phyloP scores from a whole-genome alignment of 2,329 filamentous ascomycete species.

The Sporothrix protearum region DNA sequence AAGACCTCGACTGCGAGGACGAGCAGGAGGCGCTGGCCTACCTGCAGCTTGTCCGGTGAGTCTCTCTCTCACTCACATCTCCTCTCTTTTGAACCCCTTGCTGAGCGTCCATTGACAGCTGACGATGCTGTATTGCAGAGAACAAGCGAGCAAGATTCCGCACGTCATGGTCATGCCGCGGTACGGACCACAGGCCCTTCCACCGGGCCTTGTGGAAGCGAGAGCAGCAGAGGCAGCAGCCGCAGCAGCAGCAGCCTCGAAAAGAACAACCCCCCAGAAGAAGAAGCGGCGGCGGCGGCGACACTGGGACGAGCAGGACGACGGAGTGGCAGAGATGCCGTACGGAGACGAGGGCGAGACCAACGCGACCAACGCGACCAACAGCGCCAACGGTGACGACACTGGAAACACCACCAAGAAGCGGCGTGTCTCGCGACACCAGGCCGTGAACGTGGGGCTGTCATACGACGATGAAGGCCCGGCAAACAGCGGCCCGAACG shows the following conservation, averaged over 20 bases:
- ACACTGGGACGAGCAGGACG: constrained; percentile 29
- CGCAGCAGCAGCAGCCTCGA: neutral
- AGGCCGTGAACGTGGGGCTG: constrained; percentile 28
- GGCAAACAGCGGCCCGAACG: constrained; percentile 18
- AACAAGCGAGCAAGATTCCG: constrained; percentile 71
- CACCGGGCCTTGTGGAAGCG: constrained; percentile 36
- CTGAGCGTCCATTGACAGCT: constrained; percentile 6
- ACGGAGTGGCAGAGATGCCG: neutral
- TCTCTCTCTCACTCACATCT: constrained; percentile 44
- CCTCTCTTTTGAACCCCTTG: constrained; percentile 24
- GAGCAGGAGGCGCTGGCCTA: constrained; percentile 67
- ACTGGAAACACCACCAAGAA: constrained; percentile 8
- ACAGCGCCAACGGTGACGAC: neutral
- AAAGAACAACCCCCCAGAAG: neutral
- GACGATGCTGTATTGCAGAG: constrained; percentile 52
- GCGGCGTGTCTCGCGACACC: constrained; percentile 16
- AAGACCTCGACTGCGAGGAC: constrained; percentile 64
- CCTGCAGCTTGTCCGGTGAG: constrained; percentile 67
- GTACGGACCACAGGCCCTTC: constrained; percentile 45
- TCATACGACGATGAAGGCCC: constrained; percentile 35
- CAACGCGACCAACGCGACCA: neutral
- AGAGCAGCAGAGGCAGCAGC: constrained; percentile 32
- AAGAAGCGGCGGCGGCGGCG: constrained; percentile 23
- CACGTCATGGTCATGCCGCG: constrained; percentile 64
- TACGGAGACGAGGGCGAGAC: neutral